These are phyloP conservation scores for Xylaria sp. DNA, from an alignment of 2,329 filamentous ascomycete genomes.

Conservation along the genomic window DNA sequence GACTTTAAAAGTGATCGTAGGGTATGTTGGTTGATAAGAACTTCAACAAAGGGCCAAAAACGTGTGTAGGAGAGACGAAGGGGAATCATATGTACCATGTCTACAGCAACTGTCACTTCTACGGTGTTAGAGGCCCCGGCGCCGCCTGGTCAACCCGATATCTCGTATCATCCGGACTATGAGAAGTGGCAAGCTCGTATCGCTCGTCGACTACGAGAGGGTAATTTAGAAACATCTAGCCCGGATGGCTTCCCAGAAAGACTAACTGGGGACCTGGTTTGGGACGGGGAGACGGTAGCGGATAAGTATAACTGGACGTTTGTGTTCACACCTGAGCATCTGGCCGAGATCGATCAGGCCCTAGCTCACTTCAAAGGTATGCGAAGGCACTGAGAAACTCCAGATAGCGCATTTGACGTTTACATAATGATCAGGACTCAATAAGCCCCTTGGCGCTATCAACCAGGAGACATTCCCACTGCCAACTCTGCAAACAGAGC, in stretches of 20 bases:
- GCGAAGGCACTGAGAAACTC: neutral
- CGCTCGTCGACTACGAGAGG: constrained; percentile 50
- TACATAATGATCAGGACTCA: constrained; percentile 14
- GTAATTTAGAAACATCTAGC: constrained; percentile 47
- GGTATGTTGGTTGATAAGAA: too few species aligned
- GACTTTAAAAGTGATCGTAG: constrained; percentile 5
- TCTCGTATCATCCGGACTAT: constrained; percentile 60
- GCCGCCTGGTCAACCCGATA: constrained; percentile 57
- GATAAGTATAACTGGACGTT: constrained; percentile 60
- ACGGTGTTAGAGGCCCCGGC: constrained; percentile 33
- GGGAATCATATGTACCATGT: neutral
- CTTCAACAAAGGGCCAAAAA: neutral
- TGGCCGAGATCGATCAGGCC: constrained; percentile 55
- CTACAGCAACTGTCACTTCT: constrained; percentile 31
- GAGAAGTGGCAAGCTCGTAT: constrained; percentile 59
- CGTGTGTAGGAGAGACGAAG: neutral
- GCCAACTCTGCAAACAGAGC: constrained; percentile 53
- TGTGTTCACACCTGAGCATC: constrained; percentile 50
- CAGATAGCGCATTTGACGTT: neutral
- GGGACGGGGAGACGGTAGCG: constrained; percentile 58
- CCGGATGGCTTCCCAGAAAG: constrained; percentile 57
- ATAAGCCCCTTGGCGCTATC: constrained; percentile 49
- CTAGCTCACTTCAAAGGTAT: constrained; percentile 50
- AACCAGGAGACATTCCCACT: constrained; percentile 60
- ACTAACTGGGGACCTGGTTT: constrained; percentile 58